Evolutionary conservation across 768 basidiomycete species (phyloP).

Genomic region (Mycena filopes): DNA sequence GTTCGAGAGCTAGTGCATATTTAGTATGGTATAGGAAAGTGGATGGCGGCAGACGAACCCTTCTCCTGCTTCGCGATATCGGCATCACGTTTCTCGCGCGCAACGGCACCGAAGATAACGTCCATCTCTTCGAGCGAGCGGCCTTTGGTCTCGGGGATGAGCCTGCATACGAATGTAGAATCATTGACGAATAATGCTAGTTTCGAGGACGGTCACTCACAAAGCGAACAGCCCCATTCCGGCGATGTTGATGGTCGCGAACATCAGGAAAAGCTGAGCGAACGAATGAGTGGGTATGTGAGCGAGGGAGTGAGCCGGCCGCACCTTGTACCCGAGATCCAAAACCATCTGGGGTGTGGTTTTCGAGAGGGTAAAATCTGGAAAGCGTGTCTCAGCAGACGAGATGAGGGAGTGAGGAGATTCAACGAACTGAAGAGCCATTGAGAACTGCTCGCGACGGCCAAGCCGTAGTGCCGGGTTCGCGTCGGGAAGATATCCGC

Average conservation of each 20-base stretch:
- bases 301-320: not conserved
- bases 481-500: slow-evolving; percentile 90
- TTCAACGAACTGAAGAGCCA: slow-evolving; percentile 79
- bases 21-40: not conserved
- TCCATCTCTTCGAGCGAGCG: slow-evolving; percentile 66
- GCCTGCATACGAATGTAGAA: slow-evolving; percentile 38
- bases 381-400: not conserved
- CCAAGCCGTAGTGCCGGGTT: slow-evolving; percentile 83
- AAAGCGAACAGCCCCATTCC: slow-evolving; percentile 76
- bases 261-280: slow-evolving; percentile 71
- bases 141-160: slow-evolving; percentile 74
- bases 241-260: slow-evolving; percentile 77
- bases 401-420: not conserved
- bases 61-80: slow-evolving; percentile 61
- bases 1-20: slow-evolving; percentile 4
- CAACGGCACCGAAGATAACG: slow-evolving; percentile 65
- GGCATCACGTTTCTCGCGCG: slow-evolving; percentile 61
- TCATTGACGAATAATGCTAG: not conserved
- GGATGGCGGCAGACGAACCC: slow-evolving; percentile 35
- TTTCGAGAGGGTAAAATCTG: slow-evolving; percentile 80
- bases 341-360: slow-evolving; percentile 73
- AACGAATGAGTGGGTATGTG: not conserved
- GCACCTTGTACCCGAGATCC: slow-evolving; percentile 67
- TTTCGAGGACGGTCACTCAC: slow-evolving; percentile 46
- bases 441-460: slow-evolving; percentile 79